Percentiles rank a stretch among this genome's conserved stretches.
phyloP scores from a whole-genome alignment of 2,329 filamentous ascomycete species.

The Spiromastix sp. region DNA sequence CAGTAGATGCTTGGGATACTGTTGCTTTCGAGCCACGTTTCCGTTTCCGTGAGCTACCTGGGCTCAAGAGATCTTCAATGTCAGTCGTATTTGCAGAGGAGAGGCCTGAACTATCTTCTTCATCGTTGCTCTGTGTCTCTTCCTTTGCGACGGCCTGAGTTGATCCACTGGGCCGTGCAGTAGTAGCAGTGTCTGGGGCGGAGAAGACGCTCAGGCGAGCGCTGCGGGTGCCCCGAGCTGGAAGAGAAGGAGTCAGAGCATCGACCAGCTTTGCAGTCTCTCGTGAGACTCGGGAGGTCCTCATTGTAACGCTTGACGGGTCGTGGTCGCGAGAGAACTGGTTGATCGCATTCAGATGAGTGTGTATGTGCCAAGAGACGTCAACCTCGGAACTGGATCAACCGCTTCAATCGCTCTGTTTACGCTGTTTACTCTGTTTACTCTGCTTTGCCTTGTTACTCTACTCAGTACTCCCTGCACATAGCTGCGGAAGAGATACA shows the following conservation, averaged over 20 bases:
- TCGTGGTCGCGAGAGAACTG: no score
- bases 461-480: no score
- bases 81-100: constrained; percentile 34
- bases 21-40: constrained; percentile 28
- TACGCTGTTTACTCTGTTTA: no score
- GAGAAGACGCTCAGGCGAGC: constrained; percentile 15
- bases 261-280: constrained; percentile 50
- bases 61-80: constrained; percentile 47
- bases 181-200: constrained; percentile 13
- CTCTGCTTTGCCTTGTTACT: no score
- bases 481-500: no score
- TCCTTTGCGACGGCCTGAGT: constrained; percentile 24
- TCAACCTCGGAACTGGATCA: no score
- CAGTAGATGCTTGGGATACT: constrained; percentile 12
- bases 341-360: no score
- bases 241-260: constrained; percentile 29
- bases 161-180: constrained; percentile 8
- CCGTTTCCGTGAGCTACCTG: constrained; percentile 19
- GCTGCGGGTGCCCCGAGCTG: constrained; percentile 32
- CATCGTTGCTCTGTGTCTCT: constrained; percentile 19
- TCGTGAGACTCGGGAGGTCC: constrained; percentile 47
- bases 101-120: constrained; percentile 22
- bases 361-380: no score
- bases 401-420: no score
- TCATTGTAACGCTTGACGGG: no score